These are phyloP conservation scores for Rosellinia necatrix DNA, from an alignment of 2,329 filamentous ascomycete genomes.

Conservation along the genomic window DNA sequence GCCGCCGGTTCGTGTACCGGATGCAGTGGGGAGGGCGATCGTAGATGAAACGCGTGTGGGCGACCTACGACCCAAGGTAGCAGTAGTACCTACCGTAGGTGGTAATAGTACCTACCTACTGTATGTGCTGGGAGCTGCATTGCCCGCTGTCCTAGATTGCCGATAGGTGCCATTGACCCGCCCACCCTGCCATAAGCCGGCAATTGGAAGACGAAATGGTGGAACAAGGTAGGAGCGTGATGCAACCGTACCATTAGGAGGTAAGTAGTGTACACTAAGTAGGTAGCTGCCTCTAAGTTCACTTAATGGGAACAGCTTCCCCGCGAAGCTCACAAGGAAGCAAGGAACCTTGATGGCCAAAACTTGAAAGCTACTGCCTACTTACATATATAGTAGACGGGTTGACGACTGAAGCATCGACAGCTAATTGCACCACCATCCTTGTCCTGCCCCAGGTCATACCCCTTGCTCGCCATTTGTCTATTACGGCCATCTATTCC, in stretches of 20 bases:
- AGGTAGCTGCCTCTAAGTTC: no score
- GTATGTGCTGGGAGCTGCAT: no score
- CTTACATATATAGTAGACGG: no score
- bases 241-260: no score
- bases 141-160: neutral
- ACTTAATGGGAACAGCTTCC: no score
- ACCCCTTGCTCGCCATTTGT: no score
- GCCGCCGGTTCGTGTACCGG: neutral
- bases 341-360: neutral
- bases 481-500: neutral
- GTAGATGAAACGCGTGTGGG: slow-evolving; percentile 20
- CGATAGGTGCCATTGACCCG: no score
- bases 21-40: neutral
- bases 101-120: no score
- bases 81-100: neutral
- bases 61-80: neutral
- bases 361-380: no score
- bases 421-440: slow-evolving; percentile 1
- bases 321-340: no score
- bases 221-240: no score
- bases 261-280: no score
- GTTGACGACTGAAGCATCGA: slow-evolving; percentile 9
- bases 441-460: neutral
- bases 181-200: slow-evolving; percentile 9
- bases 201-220: slow-evolving; percentile 7